Conservation (phyloP, 2,329 filamentous ascomycete species). For the Boeremia lycopersici region DNA sequence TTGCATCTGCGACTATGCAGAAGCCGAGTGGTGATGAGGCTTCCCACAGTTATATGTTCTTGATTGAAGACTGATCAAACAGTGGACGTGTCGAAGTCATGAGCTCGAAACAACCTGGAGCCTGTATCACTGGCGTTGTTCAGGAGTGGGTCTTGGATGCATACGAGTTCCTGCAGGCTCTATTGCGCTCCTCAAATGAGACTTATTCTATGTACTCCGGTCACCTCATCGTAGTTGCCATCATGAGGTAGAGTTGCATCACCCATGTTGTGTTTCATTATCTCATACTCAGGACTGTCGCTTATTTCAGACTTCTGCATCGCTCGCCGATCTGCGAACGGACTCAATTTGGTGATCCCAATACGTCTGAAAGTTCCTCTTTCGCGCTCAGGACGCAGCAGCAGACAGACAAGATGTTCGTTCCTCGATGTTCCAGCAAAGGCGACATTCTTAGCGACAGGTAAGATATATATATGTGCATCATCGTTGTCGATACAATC, state of each 20-base stretch:
- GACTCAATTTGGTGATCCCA: background rate
- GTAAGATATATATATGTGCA: constrained; percentile 7
- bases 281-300: background rate
- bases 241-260: background rate
- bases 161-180: too few species aligned
- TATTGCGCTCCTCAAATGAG: background rate
- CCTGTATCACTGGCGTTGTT: too few species aligned
- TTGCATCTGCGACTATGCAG: too few species aligned
- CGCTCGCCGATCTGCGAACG: background rate
- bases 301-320: background rate
- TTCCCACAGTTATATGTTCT: too few species aligned
- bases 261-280: background rate
- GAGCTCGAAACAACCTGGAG: too few species aligned
- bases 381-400: background rate
- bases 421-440: background rate
- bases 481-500: constrained; percentile 8
- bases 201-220: background rate
- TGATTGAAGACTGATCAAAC: too few species aligned
- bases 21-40: too few species aligned
- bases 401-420: background rate
- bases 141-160: too few species aligned
- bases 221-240: background rate
- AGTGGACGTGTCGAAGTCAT: too few species aligned
- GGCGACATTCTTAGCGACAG: background rate
- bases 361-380: background rate